These are phyloP conservation scores for Papiliotrema terrestris DNA, from an alignment of 1,284 basidiomycete species.

Conservation along the genomic window DNA sequence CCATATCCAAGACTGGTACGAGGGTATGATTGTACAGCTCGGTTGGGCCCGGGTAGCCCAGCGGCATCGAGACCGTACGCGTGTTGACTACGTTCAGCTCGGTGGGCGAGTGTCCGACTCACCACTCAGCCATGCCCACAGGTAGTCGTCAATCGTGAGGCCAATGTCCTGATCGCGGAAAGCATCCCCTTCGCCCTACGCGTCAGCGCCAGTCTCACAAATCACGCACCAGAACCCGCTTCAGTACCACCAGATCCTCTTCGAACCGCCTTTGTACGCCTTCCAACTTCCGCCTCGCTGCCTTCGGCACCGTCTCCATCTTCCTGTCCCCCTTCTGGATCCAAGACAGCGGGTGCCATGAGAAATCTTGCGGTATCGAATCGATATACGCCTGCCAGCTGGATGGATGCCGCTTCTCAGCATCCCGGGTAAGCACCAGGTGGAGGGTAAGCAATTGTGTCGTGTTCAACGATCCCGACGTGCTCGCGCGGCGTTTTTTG, in stretches of 20 bases:
- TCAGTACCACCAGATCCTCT: constrained; percentile 56
- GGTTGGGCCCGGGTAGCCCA: constrained; percentile 55
- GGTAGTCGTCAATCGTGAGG: constrained; percentile 52
- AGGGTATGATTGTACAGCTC: constrained; percentile 67
- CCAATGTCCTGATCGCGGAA: constrained; percentile 31
- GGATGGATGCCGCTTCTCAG: constrained; percentile 52
- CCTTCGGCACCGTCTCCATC: not conserved
- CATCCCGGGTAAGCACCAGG: constrained; percentile 52
- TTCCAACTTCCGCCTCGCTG: not conserved
- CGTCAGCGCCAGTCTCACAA: constrained; percentile 1
- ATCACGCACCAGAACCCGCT: constrained; percentile 47
- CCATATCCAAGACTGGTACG: constrained; percentile 80
- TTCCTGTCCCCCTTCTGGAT: constrained; percentile 29
- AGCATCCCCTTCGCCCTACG: constrained; percentile 24
- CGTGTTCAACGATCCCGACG: constrained; percentile 40
- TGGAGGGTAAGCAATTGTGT: constrained; percentile 62
- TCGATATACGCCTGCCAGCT: constrained; percentile 70
- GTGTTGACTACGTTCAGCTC: constrained; percentile 65
- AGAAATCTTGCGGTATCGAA: constrained; percentile 64
- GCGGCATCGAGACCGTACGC: constrained; percentile 71
- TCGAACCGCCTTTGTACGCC: constrained; percentile 56
- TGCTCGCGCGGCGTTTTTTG: constrained; percentile 4
- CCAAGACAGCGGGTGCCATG: constrained; percentile 72
- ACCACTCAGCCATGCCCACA: constrained; percentile 89
- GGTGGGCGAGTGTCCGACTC: constrained; percentile 21